phyloP scores from a whole-genome alignment of 2,329 filamentous ascomycete genomes.

The Apiospora hydei region DNA sequence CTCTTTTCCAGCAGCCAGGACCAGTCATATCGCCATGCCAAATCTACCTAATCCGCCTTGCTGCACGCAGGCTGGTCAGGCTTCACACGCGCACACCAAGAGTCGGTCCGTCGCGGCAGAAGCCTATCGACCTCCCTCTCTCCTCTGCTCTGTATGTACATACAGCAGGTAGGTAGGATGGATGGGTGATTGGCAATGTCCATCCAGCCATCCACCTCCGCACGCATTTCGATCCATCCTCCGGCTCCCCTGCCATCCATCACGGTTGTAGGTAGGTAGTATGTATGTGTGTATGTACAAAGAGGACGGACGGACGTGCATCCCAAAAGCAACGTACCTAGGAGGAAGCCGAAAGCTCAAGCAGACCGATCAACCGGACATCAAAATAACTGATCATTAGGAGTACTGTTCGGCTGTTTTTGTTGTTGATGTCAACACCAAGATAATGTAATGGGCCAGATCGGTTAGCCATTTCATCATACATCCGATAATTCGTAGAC shows the following conservation, averaged over 20 bases:
- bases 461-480: background rate
- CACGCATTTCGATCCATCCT: background rate
- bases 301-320: background rate
- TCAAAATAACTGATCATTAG: background rate
- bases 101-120: constrained; percentile 16
- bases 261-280: background rate
- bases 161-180: background rate
- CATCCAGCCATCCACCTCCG: background rate
- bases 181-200: background rate
- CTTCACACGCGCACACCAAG: background rate
- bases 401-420: background rate
- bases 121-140: background rate
- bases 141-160: background rate
- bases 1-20: background rate
- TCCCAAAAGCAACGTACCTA: constrained; percentile 11
- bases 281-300: background rate
- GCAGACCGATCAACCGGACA: background rate
- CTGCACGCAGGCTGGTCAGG: constrained; percentile 20
- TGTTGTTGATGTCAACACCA: background rate
- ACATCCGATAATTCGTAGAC: background rate
- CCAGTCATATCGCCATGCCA: constrained; percentile 6
- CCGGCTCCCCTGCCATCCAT: background rate
- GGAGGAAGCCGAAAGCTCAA: background rate
- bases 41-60: constrained; percentile 21
- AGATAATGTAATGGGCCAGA: background rate